Conservation (phyloP, 2,329 filamentous ascomycete species). For the Orbilia javanica region DNA sequence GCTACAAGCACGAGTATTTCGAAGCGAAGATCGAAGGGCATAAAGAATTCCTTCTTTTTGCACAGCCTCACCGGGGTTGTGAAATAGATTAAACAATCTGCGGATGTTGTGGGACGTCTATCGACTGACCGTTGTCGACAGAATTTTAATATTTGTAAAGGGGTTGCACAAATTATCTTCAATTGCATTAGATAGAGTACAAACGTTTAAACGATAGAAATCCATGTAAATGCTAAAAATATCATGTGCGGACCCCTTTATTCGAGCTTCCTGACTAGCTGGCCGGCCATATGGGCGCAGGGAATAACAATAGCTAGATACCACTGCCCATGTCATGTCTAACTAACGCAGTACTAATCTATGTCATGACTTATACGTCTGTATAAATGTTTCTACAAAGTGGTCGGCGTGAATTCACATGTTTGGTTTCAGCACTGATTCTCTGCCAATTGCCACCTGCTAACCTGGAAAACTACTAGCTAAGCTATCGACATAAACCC, state of each 20-base stretch:
- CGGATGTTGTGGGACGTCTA: slow-evolving; percentile 15
- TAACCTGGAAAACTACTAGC: background rate
- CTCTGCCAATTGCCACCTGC: background rate
- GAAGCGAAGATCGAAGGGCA: background rate
- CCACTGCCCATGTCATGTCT: background rate
- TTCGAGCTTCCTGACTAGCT: background rate
- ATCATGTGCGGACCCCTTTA: slow-evolving; percentile 2
- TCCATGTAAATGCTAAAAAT: slow-evolving; percentile 13
- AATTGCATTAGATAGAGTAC: slow-evolving; percentile 16
- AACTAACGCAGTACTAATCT: no score
- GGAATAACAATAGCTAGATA: background rate
- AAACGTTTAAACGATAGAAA: background rate
- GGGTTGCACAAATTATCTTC: slow-evolving; percentile 13
- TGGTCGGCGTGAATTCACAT: slow-evolving; percentile 8
- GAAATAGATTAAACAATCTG: slow-evolving; percentile 16
- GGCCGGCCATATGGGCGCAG: background rate
- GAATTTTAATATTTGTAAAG: slow-evolving; percentile 23
- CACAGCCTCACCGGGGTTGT: slow-evolving; percentile 34
- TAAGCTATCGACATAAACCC: slow-evolving; percentile 9
- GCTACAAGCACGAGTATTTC: background rate
- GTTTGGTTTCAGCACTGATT: background rate
- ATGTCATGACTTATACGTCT: no score
- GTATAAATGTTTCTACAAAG: background rate
- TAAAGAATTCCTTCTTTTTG: background rate
- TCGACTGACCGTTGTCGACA: slow-evolving; percentile 13